phyloP scores from a whole-genome alignment of 805 yeast genomes.

The Naumovozyma dairenensis region DNA sequence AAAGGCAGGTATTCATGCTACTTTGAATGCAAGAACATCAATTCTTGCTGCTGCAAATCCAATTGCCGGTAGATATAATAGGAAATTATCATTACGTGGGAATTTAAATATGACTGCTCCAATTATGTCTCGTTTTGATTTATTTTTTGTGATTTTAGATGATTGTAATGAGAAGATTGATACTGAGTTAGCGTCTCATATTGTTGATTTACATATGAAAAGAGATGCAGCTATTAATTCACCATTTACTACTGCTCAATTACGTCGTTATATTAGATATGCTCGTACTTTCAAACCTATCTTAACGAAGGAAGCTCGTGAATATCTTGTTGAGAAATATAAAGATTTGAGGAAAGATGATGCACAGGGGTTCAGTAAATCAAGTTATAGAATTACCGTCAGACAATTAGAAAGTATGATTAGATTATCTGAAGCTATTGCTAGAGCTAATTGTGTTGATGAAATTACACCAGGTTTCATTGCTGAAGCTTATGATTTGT shows the following conservation, averaged over 20 bases:
- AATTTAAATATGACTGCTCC: constrained; percentile 96
- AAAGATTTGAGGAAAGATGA: constrained; percentile 83
- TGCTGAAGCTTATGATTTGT: constrained; percentile 82
- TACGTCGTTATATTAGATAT: constrained; percentile 78
- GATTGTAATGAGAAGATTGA: constrained; percentile 90
- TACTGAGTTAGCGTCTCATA: constrained; percentile 82
- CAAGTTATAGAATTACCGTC: constrained; percentile 89
- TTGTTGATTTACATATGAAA: constrained; percentile 84
- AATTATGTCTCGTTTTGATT: constrained; percentile 94
- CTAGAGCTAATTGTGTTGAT: constrained; percentile 90
- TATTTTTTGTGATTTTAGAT: constrained; percentile 88
- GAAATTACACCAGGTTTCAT: constrained; percentile 78
- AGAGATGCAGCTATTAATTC: constrained; percentile 85
- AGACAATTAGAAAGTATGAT: constrained; percentile 94
- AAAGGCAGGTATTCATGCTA: constrained; percentile 97
- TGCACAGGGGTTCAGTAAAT: constrained; percentile 69
- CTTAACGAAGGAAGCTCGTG: constrained; percentile 74
- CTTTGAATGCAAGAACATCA: constrained; percentile 91
- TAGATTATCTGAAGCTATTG: constrained; percentile 90
- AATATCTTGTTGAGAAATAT: constrained; percentile 64
- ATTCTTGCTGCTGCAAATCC: constrained; percentile 99
- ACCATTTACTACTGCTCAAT: constrained; percentile 81
- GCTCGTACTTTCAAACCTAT: constrained; percentile 89
- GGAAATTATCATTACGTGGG: constrained; percentile 72
- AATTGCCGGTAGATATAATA: constrained; percentile 89